Conservation (phyloP, 2,329 filamentous ascomycete genomes). For the Colletotrichum spinosum region DNA sequence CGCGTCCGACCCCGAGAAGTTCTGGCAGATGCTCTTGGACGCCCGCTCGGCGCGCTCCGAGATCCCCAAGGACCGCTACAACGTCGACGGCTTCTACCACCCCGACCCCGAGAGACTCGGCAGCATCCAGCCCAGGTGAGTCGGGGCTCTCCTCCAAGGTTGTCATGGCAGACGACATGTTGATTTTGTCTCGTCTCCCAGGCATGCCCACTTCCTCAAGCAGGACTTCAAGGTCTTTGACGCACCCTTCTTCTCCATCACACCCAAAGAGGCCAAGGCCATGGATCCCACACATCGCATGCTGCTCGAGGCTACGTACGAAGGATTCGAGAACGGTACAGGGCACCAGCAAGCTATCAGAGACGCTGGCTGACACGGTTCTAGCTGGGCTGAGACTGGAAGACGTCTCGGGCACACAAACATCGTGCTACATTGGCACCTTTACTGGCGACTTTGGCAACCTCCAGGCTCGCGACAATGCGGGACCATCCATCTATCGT, state of each 20-base stretch:
- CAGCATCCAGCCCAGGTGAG: slow-evolving; percentile 37
- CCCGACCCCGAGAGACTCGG: slow-evolving; percentile 38
- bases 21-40: slow-evolving; percentile 49
- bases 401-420: slow-evolving; percentile 44
- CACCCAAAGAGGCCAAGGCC: slow-evolving; percentile 43
- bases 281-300: slow-evolving; percentile 52
- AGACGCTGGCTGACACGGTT: not conserved
- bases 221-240: slow-evolving; percentile 46
- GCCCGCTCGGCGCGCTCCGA: slow-evolving; percentile 31
- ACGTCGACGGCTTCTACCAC: slow-evolving; percentile 42
- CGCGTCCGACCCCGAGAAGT: slow-evolving; percentile 46
- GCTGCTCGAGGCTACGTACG: slow-evolving; percentile 49
- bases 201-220: slow-evolving; percentile 47
- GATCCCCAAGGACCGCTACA: slow-evolving; percentile 40
- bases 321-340: slow-evolving; percentile 55
- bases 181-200: not conserved
- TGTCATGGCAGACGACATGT: not conserved
- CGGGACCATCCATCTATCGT: slow-evolving; percentile 41
- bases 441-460: slow-evolving; percentile 49
- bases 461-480: slow-evolving; percentile 41
- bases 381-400: slow-evolving; percentile 51
- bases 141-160: not conserved
- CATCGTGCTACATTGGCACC: slow-evolving; percentile 49
- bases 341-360: slow-evolving; percentile 34
- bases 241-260: slow-evolving; percentile 44